These are phyloP conservation scores for Coemansia erecta DNA, from an alignment of 192 early-diverging fungal species.

Conservation along the genomic window DNA sequence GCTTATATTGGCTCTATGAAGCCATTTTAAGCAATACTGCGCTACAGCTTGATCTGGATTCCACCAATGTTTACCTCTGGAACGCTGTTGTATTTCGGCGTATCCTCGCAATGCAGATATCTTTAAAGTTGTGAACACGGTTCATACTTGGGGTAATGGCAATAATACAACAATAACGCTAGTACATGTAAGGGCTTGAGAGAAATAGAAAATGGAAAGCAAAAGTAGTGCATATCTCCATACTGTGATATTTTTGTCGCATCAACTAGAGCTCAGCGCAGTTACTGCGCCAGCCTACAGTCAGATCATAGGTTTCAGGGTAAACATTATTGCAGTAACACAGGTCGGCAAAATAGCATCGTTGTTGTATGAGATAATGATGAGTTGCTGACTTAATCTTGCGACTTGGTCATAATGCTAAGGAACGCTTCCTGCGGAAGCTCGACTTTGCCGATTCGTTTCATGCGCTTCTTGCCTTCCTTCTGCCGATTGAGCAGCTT, in stretches of 20 bases:
- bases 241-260: too few species aligned
- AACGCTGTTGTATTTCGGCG: constrained; percentile 3
- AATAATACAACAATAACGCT: constrained; percentile 37
- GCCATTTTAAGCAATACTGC: too few species aligned
- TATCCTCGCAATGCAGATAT: constrained; percentile 7
- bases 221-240: too few species aligned
- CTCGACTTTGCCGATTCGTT: constrained; percentile 83
- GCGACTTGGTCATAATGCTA: constrained; percentile 26
- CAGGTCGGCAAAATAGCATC: background rate
- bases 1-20: too few species aligned
- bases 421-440: constrained; percentile 91
- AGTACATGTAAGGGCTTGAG: constrained; percentile 67
- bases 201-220: background rate
- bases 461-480: constrained; percentile 95
- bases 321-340: background rate
- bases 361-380: too few species aligned
- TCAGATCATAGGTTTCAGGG: too few species aligned
- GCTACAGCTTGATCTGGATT: too few species aligned
- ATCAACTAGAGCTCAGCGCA: too few species aligned
- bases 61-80: constrained; percentile 36
- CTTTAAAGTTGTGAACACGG: constrained; percentile 10
- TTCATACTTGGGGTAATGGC: constrained; percentile 13
- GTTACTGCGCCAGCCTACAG: background rate
- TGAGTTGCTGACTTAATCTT: background rate
- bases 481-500: constrained; percentile 94